A percentile compares a stretch with the other conserved stretches of the same genome.
These are phyloP conservation scores for Cutaneotrichosporon dermatis DNA, from an alignment of 1,284 basidiomycete species.

Conservation along the genomic window DNA sequence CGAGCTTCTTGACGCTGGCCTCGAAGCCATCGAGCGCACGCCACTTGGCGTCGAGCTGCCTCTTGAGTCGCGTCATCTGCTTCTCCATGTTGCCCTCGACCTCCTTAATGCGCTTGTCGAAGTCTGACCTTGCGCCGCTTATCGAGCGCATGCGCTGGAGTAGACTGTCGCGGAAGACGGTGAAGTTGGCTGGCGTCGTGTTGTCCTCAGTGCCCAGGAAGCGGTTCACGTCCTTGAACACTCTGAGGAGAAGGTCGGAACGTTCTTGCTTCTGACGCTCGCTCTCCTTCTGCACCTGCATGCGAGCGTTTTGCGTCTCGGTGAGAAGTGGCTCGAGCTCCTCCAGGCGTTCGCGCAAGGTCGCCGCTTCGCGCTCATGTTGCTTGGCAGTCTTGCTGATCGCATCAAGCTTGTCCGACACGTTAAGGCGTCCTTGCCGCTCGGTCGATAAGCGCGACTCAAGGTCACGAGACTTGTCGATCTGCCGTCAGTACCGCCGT, in stretches of 20 bases:
- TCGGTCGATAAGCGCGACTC: slow-evolving; percentile 70
- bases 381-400: slow-evolving; percentile 60
- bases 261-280: slow-evolving; percentile 87
- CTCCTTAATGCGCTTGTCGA: slow-evolving; percentile 80
- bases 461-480: slow-evolving; percentile 73
- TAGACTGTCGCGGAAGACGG: slow-evolving; percentile 83
- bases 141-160: slow-evolving; percentile 78
- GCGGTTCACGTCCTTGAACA: slow-evolving; percentile 93
- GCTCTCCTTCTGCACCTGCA: slow-evolving; percentile 71
- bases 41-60: slow-evolving; percentile 83
- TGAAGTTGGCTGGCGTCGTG: slow-evolving; percentile 65
- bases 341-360: slow-evolving; percentile 58
- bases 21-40: slow-evolving; percentile 93
- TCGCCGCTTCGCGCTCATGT: slow-evolving; percentile 62
- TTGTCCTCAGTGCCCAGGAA: slow-evolving; percentile 70
- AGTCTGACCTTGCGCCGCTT: slow-evolving; percentile 74
- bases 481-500: slow-evolving; percentile 34
- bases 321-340: slow-evolving; percentile 76
- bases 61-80: slow-evolving; percentile 62
- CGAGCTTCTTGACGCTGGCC: slow-evolving; percentile 73
- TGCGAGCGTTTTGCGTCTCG: slow-evolving; percentile 73
- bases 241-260: slow-evolving; percentile 82
- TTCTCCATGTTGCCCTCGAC: slow-evolving; percentile 57
- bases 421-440: slow-evolving; percentile 73
- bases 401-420: slow-evolving; percentile 78